Conservation (phyloP, 768 basidiomycete species). For the Royoungia palumana region DNA sequence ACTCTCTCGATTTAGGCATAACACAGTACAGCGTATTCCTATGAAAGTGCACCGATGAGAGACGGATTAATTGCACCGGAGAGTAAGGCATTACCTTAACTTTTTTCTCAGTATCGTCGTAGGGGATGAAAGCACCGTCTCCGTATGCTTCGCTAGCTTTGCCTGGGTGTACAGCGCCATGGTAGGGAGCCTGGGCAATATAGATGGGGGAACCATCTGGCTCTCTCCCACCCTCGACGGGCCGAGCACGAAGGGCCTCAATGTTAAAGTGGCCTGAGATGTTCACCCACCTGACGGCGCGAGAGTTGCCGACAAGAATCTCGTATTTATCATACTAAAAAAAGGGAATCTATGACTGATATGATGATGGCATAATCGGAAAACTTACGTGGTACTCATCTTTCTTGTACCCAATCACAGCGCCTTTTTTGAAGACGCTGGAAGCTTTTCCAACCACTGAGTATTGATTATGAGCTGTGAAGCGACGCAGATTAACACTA, state of each 20-base stretch:
- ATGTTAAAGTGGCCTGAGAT: conserved; percentile 45
- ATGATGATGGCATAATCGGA: conserved; percentile 11
- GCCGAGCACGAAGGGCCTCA: conserved; percentile 40
- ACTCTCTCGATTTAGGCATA: conserved; percentile 18
- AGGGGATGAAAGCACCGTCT: conserved; percentile 60
- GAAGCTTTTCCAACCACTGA: conserved; percentile 69
- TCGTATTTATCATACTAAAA: conserved; percentile 60
- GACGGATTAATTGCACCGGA: neutral
- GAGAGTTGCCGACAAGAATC: conserved; percentile 62
- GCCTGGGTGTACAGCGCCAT: conserved; percentile 56
- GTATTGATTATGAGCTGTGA: conserved; percentile 2
- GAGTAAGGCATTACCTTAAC: conserved; percentile 38
- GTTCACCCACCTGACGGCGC: conserved; percentile 57
- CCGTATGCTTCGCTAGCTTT: conserved; percentile 50
- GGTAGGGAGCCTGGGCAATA: conserved; percentile 55
- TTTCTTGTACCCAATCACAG: conserved; percentile 57
- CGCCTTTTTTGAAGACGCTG: conserved; percentile 54
- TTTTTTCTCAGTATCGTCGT: conserved; percentile 47
- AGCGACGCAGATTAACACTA: neutral
- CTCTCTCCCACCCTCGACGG: conserved; percentile 70
- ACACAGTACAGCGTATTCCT: conserved; percentile 46
- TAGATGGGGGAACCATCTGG: conserved; percentile 57
- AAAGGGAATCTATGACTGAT: neutral
- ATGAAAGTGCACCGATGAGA: neutral
- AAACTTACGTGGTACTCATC: conserved; percentile 61